phyloP scores from a whole-genome alignment of 2,329 filamentous ascomycete species.

The Monosporascus sp. region DNA sequence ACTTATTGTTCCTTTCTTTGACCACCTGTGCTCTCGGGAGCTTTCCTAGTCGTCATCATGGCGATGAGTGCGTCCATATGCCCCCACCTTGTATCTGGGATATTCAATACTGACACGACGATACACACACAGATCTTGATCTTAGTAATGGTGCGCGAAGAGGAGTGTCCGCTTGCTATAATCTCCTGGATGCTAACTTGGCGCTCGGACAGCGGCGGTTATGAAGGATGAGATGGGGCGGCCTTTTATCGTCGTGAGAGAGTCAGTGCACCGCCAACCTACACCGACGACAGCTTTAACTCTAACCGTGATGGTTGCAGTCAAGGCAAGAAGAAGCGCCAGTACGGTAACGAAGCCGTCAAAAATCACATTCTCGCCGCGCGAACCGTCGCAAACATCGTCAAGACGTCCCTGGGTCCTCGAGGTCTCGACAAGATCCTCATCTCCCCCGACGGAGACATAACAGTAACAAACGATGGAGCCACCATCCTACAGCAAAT shows the following conservation, averaged over 20 bases:
- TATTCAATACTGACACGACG: slow-evolving; percentile 20
- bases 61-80: slow-evolving; percentile 49
- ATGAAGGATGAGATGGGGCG: slow-evolving; percentile 97
- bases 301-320: slow-evolving; percentile 38
- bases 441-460: slow-evolving; percentile 97
- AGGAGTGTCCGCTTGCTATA: slow-evolving; percentile 9
- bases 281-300: not conserved
- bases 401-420: slow-evolving; percentile 94
- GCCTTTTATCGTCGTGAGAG: slow-evolving; percentile 96
- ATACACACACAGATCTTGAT: slow-evolving; percentile 60
- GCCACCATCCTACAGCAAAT: slow-evolving; percentile 97
- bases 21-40: slow-evolving; percentile 23
- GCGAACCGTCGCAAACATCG: slow-evolving; percentile 91
- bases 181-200: slow-evolving; percentile 10
- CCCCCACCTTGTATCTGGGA: slow-evolving; percentile 12
- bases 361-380: slow-evolving; percentile 98
- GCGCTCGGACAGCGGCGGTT: slow-evolving; percentile 50
- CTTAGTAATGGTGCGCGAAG: slow-evolving; percentile 67
- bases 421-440: slow-evolving; percentile 98
- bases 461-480: slow-evolving; percentile 98
- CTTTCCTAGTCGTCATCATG: slow-evolving; percentile 38
- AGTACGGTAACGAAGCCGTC: slow-evolving; percentile 93
- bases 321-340: slow-evolving; percentile 95
- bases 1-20: not conserved
- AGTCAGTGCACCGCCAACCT: slow-evolving; percentile 56